Evolutionary conservation across 441 rosid species (phyloP).

Genomic region (Bocquillonia castaneifolia): DNA sequence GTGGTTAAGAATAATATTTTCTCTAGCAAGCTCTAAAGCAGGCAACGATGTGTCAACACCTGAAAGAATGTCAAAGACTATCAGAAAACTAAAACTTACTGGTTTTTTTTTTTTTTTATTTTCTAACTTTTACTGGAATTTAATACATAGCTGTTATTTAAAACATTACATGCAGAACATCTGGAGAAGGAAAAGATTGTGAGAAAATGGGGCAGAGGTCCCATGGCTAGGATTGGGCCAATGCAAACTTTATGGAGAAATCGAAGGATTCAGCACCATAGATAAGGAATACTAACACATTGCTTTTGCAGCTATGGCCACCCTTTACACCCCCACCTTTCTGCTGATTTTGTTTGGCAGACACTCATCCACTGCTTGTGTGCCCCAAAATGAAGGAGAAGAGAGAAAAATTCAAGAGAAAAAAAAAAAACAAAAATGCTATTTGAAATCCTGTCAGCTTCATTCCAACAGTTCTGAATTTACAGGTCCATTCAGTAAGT

Average conservation of each 20-base stretch:
- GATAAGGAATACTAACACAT: not conserved
- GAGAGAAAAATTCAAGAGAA: not conserved
- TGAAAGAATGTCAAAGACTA: conserved; percentile 26
- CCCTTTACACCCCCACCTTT: too few relatives aligned
- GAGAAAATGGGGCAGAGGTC: not conserved
- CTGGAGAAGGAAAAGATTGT: not conserved
- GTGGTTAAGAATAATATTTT: conserved; percentile 62
- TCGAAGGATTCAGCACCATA: not conserved
- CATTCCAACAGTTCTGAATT: not conserved
- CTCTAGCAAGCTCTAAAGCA: conserved; percentile 82
- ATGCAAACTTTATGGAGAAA: not conserved
- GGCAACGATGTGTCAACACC: conserved; percentile 79
- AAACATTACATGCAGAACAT: not conserved
- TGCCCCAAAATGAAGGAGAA: too few relatives aligned
- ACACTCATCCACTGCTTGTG: not conserved
- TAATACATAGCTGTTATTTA: not conserved
- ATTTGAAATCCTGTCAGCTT: not conserved
- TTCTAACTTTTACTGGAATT: not conserved
- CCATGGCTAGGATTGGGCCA: not conserved
- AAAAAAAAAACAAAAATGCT: not conserved
- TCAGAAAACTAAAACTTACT: not conserved
- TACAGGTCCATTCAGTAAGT: not conserved
- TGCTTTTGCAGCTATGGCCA: not conserved
- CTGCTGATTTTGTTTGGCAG: too few relatives aligned
- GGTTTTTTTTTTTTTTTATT: too few relatives aligned